phyloP scores from a whole-genome alignment of 805 yeast species.

The Clavispora fructus region DNA sequence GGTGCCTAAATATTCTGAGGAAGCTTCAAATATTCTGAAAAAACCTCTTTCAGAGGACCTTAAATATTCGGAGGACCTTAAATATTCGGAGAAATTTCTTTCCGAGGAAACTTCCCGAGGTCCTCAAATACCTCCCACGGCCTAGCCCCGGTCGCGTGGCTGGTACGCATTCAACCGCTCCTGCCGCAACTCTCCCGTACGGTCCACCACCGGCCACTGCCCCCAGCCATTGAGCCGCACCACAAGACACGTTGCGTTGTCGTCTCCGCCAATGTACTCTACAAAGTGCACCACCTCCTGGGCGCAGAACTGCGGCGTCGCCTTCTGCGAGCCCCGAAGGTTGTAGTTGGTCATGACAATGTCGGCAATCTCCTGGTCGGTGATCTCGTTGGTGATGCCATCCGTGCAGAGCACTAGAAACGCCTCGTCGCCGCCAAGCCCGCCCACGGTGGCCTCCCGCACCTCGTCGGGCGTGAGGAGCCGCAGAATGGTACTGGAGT shows the following conservation, averaged over 20 bases:
- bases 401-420: slow-evolving; percentile 81
- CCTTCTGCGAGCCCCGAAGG: slow-evolving; percentile 59
- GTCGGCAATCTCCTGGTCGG: slow-evolving; percentile 91
- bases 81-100: too few relatives aligned
- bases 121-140: too few relatives aligned
- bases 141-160: slow-evolving; percentile 20
- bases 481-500: slow-evolving; percentile 27
- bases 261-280: slow-evolving; percentile 85
- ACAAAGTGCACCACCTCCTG: slow-evolving; percentile 79
- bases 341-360: slow-evolving; percentile 65
- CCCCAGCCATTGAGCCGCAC: slow-evolving; percentile 89
- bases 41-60: too few relatives aligned
- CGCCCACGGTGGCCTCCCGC: slow-evolving; percentile 30
- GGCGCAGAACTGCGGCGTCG: slow-evolving; percentile 83
- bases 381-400: slow-evolving; percentile 75
- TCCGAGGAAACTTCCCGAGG: too few relatives aligned
- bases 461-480: slow-evolving; percentile 36
- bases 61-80: too few relatives aligned
- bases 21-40: too few relatives aligned
- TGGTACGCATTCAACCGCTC: slow-evolving; percentile 50
- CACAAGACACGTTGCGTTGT: slow-evolving; percentile 90
- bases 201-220: slow-evolving; percentile 76
- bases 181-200: slow-evolving; percentile 80
- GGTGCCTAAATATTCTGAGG: too few relatives aligned
- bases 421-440: slow-evolving; percentile 79